Evolutionary conservation across 352 stramenopile genomes (phyloP).

Genomic region (Phytophthora palmivora): DNA sequence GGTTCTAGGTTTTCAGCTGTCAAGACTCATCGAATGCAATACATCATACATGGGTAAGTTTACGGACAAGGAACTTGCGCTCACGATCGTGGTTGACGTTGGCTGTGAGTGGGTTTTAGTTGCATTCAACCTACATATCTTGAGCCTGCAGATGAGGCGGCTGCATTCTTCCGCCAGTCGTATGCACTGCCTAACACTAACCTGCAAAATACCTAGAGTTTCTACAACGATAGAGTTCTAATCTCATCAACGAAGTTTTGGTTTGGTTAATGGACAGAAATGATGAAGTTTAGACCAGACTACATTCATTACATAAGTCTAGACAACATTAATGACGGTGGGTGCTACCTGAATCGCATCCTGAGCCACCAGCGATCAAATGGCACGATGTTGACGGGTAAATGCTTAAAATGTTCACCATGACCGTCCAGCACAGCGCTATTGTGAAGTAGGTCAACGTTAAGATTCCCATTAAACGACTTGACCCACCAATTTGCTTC

Average conservation of each 20-base stretch:
- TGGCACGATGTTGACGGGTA: constrained; percentile 35
- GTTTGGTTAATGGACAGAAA: background rate
- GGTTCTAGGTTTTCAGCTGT: constrained; percentile 10
- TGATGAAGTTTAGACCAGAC: background rate
- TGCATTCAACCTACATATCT: background rate
- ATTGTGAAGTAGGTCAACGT: constrained; percentile 41
- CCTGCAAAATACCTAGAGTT: too few relatives aligned
- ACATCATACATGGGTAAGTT: constrained; percentile 1
- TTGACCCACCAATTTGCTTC: constrained; percentile 41
- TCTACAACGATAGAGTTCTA: too few relatives aligned
- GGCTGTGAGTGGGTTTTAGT: background rate
- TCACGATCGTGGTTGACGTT: background rate
- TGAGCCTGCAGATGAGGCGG: background rate
- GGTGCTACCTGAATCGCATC: constrained; percentile 15
- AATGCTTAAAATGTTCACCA: constrained; percentile 42
- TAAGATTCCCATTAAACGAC: constrained; percentile 40
- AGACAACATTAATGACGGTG: constrained; percentile 1
- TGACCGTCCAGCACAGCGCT: constrained; percentile 31
- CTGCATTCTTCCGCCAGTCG: background rate
- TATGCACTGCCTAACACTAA: too few relatives aligned
- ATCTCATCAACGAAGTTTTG: too few relatives aligned
- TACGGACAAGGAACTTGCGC: background rate
- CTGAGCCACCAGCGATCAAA: constrained; percentile 19
- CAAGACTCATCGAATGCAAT: constrained; percentile 2
- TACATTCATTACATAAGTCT: background rate